Evolutionary conservation across 768 basidiomycete species (phyloP).

Genomic region (Suillus ampliporus): DNA sequence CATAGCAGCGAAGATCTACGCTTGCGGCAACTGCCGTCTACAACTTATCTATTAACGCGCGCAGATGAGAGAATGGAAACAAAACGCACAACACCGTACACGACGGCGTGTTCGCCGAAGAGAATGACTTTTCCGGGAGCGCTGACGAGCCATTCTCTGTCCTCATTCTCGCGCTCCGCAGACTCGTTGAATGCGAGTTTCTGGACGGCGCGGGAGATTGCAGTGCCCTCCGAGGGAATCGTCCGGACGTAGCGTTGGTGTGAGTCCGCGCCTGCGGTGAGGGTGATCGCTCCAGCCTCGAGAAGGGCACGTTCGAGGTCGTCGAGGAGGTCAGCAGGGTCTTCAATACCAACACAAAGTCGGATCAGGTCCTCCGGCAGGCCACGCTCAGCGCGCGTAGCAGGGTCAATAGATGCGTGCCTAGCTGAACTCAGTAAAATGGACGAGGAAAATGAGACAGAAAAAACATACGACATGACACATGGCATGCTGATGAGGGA

Average conservation of each 20-base stretch:
- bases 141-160: slow-evolving; percentile 83
- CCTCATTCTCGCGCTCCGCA: slow-evolving; percentile 30
- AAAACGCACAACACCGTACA: slow-evolving; percentile 88
- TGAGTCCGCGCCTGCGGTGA: slow-evolving; percentile 52
- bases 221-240: slow-evolving; percentile 37
- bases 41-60: slow-evolving; percentile 9
- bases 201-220: slow-evolving; percentile 68
- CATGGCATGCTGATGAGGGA: slow-evolving; percentile 99
- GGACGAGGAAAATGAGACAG: slow-evolving; percentile 5
- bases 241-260: slow-evolving; percentile 54
- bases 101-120: slow-evolving; percentile 98
- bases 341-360: slow-evolving; percentile 98
- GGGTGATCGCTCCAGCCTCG: slow-evolving; percentile 85
- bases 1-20: slow-evolving; percentile 95
- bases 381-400: slow-evolving; percentile 93
- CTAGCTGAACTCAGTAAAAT: slow-evolving; percentile 45
- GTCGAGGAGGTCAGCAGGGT: slow-evolving; percentile 89
- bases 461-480: slow-evolving; percentile 90
- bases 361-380: slow-evolving; percentile 99
- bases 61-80: slow-evolving; percentile 13
- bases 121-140: slow-evolving; percentile 98
- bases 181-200: slow-evolving; percentile 54
- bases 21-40: slow-evolving; percentile 54
- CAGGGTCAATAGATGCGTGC: slow-evolving; percentile 97
- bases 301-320: slow-evolving; percentile 94